Evolutionary conservation across 768 basidiomycete genomes (phyloP).

Genomic region (Boletus insuetus): DNA sequence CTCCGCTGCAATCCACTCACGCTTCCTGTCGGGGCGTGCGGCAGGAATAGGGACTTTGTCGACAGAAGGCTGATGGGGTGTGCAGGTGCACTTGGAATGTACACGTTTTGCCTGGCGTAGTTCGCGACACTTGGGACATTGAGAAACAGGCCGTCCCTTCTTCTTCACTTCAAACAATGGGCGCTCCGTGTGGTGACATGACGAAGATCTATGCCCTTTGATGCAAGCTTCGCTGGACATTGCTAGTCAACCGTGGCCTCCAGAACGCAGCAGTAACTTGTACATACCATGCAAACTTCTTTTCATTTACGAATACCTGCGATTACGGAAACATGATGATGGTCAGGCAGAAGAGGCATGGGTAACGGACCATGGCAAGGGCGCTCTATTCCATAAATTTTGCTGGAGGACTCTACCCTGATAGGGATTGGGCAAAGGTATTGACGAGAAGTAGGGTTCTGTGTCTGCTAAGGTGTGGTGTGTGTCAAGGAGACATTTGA

Average conservation of each 20-base stretch:
- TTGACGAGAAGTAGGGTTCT: neutral
- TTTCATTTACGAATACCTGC: slow-evolving; percentile 72
- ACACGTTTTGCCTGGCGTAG: slow-evolving; percentile 76
- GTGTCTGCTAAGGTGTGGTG: neutral
- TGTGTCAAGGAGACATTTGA: no score
- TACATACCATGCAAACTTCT: slow-evolving; percentile 70
- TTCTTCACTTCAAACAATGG: slow-evolving; percentile 93
- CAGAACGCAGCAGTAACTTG: neutral
- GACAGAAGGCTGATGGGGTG: slow-evolving; percentile 34
- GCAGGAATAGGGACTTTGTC: slow-evolving; percentile 34
- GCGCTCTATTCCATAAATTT: slow-evolving; percentile 12
- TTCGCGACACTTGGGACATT: slow-evolving; percentile 83
- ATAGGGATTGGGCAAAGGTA: neutral
- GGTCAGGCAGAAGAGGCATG: neutral
- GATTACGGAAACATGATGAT: neutral
- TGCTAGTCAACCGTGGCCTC: slow-evolving; percentile 11
- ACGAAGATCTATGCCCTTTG: slow-evolving; percentile 90
- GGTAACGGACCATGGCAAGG: slow-evolving; percentile 21
- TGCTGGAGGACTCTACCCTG: neutral
- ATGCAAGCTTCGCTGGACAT: slow-evolving; percentile 80
- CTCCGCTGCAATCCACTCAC: slow-evolving; percentile 17
- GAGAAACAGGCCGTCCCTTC: slow-evolving; percentile 89
- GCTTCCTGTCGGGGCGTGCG: slow-evolving; percentile 32
- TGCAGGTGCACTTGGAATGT: slow-evolving; percentile 81
- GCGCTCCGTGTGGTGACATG: slow-evolving; percentile 81